phyloP scores from a whole-genome alignment of 768 basidiomycete species.

The Lentinula sp. region DNA sequence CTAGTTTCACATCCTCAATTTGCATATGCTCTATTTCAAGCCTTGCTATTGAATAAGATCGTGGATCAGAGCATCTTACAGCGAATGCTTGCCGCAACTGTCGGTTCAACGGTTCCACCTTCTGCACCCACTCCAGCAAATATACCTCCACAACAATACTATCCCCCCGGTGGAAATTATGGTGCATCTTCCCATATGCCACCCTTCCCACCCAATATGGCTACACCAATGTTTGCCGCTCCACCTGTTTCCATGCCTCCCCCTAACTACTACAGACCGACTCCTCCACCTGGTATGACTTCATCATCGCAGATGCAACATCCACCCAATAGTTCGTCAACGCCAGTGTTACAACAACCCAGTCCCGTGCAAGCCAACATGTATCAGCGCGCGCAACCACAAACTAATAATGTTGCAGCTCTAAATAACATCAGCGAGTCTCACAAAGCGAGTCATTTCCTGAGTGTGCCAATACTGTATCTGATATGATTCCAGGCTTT shows the following conservation, averaged over 20 bases:
- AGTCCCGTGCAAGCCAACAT: neutral
- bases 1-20: conserved; percentile 86
- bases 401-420: neutral
- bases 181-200: neutral
- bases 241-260: neutral
- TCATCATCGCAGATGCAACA: neutral
- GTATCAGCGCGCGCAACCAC: neutral
- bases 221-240: neutral
- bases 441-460: neutral
- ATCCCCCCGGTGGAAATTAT: conserved; percentile 13
- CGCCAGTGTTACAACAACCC: conserved; percentile 1
- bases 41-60: conserved; percentile 87
- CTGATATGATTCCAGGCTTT: conserved; percentile 44
- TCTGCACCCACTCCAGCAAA: conserved; percentile 15
- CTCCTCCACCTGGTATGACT: neutral
- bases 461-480: neutral
- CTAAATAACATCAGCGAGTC: conserved; percentile 1
- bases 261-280: neutral
- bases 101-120: conserved; percentile 22
- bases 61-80: conserved; percentile 84
- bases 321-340: neutral
- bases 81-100: conserved; percentile 39
- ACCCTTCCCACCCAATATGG: neutral
- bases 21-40: conserved; percentile 94
- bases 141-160: conserved; percentile 17